Evolutionary conservation across 2,329 filamentous ascomycete genomes (phyloP).

Genomic region (Hymenoscyphus linearis): DNA sequence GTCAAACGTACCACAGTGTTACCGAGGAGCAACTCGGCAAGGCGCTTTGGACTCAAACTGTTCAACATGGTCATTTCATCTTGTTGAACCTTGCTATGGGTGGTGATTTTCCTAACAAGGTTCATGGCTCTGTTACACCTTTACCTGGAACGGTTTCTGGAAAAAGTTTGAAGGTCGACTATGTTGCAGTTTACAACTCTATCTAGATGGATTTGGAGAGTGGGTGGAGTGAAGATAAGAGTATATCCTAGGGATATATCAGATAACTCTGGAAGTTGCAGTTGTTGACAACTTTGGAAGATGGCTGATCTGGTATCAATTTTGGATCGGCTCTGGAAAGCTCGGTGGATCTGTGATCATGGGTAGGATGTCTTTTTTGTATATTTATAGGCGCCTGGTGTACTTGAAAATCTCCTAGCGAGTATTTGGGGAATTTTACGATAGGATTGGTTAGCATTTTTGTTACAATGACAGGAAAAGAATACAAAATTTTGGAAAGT

Average conservation of each 20-base stretch:
- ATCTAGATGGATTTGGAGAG: neutral
- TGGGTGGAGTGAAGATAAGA: neutral
- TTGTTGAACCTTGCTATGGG: slow-evolving; percentile 38
- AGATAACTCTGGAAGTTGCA: neutral
- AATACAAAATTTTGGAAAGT: too few relatives aligned
- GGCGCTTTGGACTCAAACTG: slow-evolving; percentile 31
- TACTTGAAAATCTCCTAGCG: neutral
- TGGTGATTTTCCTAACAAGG: slow-evolving; percentile 19
- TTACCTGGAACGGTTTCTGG: neutral
- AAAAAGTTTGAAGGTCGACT: neutral
- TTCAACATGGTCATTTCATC: slow-evolving; percentile 32
- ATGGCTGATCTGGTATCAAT: too few relatives aligned
- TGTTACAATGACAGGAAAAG: too few relatives aligned
- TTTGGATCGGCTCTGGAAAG: neutral
- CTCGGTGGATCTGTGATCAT: neutral
- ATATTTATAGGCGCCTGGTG: neutral
- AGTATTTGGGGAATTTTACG: neutral
- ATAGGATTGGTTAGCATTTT: neutral
- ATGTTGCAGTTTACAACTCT: slow-evolving; percentile 3
- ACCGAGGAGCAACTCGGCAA: slow-evolving; percentile 26
- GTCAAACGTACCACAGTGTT: slow-evolving; percentile 27
- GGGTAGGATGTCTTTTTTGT: neutral
- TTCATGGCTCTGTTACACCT: neutral
- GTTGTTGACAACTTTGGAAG: neutral
- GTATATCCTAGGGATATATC: neutral